These are phyloP conservation scores for Alternaria infectoria DNA, from an alignment of 2,329 filamentous ascomycete species.

Conservation along the genomic window DNA sequence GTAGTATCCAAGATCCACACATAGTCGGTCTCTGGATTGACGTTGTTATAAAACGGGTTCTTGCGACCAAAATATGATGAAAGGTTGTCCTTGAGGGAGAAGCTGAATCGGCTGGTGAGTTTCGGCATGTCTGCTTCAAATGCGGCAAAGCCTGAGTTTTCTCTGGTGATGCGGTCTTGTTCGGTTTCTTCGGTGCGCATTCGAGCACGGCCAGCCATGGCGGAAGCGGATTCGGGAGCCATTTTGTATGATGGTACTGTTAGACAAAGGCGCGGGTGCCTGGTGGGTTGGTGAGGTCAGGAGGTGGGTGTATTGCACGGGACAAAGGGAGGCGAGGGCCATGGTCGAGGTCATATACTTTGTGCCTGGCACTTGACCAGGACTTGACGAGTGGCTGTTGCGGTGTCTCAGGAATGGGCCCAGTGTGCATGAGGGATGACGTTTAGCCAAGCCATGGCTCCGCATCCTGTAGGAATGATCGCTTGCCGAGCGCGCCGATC, in stretches of 20 bases:
- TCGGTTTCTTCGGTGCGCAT: constrained; percentile 41
- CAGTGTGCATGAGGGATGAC: constrained; percentile 18
- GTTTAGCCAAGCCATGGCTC: constrained; percentile 11
- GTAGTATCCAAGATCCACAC: constrained; percentile 94
- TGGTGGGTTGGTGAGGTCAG: constrained; percentile 39
- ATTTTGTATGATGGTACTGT: constrained; percentile 31
- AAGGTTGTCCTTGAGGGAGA: constrained; percentile 48
- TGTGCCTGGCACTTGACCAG: constrained; percentile 22
- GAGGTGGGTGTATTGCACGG: constrained; percentile 42
- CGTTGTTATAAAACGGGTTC: constrained; percentile 48
- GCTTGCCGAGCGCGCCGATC: constrained; percentile 4
- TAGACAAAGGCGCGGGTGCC: constrained; percentile 23
- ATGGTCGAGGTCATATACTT: constrained; percentile 24
- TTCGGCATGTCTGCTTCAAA: constrained; percentile 48
- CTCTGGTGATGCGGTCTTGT: constrained; percentile 41
- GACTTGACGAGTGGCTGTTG: constrained; percentile 15
- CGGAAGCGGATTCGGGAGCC: constrained; percentile 28
- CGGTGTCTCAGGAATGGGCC: constrained; percentile 14
- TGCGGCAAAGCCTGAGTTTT: constrained; percentile 36
- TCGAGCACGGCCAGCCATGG: constrained; percentile 38
- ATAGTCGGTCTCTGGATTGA: constrained; percentile 69
- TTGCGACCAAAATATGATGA: constrained; percentile 47
- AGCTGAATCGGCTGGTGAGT: constrained; percentile 41
- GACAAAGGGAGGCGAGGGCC: constrained; percentile 26
- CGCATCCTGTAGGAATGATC: constrained; percentile 4